Percentiles rank a stretch among this genome's conserved stretches.
Evolutionary conservation across 164 flowering plant species (phyloP).

Genomic region (Hamamelis virginiana): DNA sequence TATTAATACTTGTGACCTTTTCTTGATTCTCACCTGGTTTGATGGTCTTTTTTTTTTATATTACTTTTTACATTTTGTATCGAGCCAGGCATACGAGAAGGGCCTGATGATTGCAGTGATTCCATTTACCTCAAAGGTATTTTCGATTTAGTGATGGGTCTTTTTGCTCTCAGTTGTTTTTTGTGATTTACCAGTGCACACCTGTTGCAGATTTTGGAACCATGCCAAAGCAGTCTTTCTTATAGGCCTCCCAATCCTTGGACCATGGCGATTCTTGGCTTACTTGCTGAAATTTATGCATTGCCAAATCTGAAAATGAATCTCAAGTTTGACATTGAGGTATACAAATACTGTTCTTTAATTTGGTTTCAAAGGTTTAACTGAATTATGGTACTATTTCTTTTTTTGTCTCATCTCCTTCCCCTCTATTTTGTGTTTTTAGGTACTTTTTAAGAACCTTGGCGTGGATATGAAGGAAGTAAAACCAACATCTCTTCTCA

Average conservation of each 20-base stretch:
- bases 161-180: background rate
- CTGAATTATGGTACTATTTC: background rate
- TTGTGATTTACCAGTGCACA: background rate
- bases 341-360: slow-evolving; percentile 14
- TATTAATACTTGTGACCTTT: background rate
- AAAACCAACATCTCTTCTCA: slow-evolving; percentile 77
- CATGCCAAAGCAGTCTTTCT: slow-evolving; percentile 55
- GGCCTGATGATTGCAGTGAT: slow-evolving; percentile 97
- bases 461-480: slow-evolving; percentile 87
- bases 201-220: background rate
- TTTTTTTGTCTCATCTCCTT: background rate
- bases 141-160: background rate
- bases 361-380: background rate
- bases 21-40: background rate
- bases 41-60: background rate
- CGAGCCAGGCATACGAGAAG: slow-evolving; percentile 83
- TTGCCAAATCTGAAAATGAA: slow-evolving; percentile 97
- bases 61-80: background rate
- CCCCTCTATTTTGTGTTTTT: slow-evolving; percentile 7
- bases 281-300: slow-evolving; percentile 89
- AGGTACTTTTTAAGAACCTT: slow-evolving; percentile 91
- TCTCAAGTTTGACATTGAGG: slow-evolving; percentile 98
- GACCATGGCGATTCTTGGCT: slow-evolving; percentile 92
- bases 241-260: slow-evolving; percentile 98
- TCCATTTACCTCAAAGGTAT: slow-evolving; percentile 44